Conservation (phyloP, 2,329 filamentous ascomycete genomes). For the Raffaelea arxii region DNA sequence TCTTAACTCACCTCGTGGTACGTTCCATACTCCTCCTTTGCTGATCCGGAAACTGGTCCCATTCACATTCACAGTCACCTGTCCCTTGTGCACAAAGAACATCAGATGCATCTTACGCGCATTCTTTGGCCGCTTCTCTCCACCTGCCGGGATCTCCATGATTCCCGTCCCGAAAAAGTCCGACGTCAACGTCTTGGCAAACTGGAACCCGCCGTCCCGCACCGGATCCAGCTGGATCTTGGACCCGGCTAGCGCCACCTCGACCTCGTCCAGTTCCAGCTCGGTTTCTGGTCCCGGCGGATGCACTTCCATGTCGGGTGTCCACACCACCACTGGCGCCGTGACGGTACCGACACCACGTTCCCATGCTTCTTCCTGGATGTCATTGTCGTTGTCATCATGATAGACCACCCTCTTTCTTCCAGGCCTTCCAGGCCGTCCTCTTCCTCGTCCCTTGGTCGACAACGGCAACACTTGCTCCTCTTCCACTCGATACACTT, state of each 20-base stretch:
- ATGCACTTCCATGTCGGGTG: constrained; percentile 43
- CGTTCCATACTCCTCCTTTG: constrained; percentile 85
- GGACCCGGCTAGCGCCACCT: constrained; percentile 45
- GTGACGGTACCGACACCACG: constrained; percentile 51
- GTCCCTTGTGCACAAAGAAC: constrained; percentile 81
- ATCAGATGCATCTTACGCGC: constrained; percentile 93
- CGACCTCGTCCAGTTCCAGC: constrained; percentile 42
- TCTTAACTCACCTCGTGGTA: constrained; percentile 78
- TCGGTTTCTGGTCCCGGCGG: constrained; percentile 46
- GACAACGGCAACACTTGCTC: constrained; percentile 30
- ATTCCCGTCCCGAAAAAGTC: constrained; percentile 85
- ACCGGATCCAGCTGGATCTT: constrained; percentile 50
- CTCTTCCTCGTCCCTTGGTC: constrained; percentile 18
- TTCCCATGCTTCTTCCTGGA: constrained; percentile 62
- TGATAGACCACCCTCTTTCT: constrained; percentile 22
- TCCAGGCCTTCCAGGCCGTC: constrained; percentile 3
- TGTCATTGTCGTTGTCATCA: constrained; percentile 29
- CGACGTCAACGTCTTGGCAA: constrained; percentile 76
- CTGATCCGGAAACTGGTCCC: constrained; percentile 71
- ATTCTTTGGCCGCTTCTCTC: constrained; percentile 84
- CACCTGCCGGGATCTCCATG: constrained; percentile 75
- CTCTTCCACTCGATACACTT: constrained; percentile 66
- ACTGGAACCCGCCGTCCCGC: constrained; percentile 64
- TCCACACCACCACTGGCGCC: constrained; percentile 56
- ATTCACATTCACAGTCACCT: constrained; percentile 70